Evolutionary conservation across 345 rosid species (phyloP).

Genomic region (Rhodomyrtus tomentosa): DNA sequence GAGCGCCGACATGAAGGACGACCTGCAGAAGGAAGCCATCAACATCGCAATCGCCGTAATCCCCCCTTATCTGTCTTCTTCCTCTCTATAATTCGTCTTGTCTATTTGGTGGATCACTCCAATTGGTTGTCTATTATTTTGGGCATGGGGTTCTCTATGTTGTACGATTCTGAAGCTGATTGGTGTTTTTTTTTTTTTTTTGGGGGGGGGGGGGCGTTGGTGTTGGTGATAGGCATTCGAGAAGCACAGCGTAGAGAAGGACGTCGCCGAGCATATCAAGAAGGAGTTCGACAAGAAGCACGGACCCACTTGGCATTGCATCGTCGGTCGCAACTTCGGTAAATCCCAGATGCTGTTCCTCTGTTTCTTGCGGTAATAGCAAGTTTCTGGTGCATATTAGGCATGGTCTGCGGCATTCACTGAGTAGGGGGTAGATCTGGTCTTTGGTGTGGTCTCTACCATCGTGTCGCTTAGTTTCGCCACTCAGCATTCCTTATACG

Average conservation of each 20-base stretch:
- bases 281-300: conserved; percentile 92
- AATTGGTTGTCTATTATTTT: neutral
- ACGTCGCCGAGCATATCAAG: conserved; percentile 91
- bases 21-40: conserved; percentile 85
- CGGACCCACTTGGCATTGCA: conserved; percentile 99
- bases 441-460: neutral
- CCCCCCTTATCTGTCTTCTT: neutral
- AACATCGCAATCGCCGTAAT: conserved; percentile 71
- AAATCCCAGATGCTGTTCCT: conserved; percentile 8
- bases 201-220: conserved; percentile 2
- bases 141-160: neutral
- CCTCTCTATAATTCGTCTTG: neutral
- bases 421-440: neutral
- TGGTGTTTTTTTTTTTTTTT: neutral
- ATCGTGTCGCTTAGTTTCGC: neutral
- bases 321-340: conserved; percentile 99
- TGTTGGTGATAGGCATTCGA: conserved; percentile 68
- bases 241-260: conserved; percentile 79
- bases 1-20: conserved; percentile 98
- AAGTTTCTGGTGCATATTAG: neutral
- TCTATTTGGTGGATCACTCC: neutral
- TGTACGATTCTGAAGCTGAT: neutral
- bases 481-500: neutral
- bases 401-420: neutral
- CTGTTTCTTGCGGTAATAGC: neutral